A percentile compares a stretch with the other conserved stretches of the same genome.
These are phyloP conservation scores for Pichia nakasei DNA, from an alignment of 805 yeast species.

Conservation along the genomic window DNA sequence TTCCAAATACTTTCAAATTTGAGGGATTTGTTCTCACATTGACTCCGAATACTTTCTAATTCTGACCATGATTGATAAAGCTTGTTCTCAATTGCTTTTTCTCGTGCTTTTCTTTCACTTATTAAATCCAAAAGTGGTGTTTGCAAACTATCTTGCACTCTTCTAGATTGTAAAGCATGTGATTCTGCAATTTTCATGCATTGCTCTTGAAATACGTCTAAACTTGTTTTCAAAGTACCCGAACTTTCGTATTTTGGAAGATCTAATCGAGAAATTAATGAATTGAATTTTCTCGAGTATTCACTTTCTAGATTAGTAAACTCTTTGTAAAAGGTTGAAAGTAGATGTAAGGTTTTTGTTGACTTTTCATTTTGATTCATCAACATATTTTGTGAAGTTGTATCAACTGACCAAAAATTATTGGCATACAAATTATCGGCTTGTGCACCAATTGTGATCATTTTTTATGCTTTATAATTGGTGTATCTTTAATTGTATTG, in stretches of 20 bases:
- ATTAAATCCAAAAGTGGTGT: constrained; percentile 47
- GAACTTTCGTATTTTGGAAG: constrained; percentile 32
- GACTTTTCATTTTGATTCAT: constrained; percentile 52
- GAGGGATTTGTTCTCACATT: constrained; percentile 32
- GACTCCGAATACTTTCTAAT: constrained; percentile 23
- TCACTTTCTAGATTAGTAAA: constrained; percentile 64
- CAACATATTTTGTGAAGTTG: constrained; percentile 48
- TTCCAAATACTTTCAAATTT: constrained; percentile 51
- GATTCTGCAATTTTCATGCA: constrained; percentile 50
- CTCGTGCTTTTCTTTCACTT: constrained; percentile 41
- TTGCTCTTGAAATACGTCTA: constrained; percentile 50
- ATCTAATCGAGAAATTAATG: constrained; percentile 1
- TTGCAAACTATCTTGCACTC: constrained; percentile 41
- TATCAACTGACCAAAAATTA: constrained; percentile 45
- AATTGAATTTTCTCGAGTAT: constrained; percentile 45
- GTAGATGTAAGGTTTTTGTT: constrained; percentile 45
- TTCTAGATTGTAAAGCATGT: constrained; percentile 44
- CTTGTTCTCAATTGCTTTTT: constrained; percentile 48
- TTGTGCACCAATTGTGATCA: background rate
- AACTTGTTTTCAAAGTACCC: constrained; percentile 49
- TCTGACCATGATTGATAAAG: constrained; percentile 26
- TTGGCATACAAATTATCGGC: constrained; percentile 13
- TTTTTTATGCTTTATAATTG: background rate
- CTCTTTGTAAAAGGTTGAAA: constrained; percentile 43
- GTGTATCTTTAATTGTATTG: background rate